phyloP scores from a whole-genome alignment of 1,139 yeast species.

The Saccharomyces uvarum region DNA sequence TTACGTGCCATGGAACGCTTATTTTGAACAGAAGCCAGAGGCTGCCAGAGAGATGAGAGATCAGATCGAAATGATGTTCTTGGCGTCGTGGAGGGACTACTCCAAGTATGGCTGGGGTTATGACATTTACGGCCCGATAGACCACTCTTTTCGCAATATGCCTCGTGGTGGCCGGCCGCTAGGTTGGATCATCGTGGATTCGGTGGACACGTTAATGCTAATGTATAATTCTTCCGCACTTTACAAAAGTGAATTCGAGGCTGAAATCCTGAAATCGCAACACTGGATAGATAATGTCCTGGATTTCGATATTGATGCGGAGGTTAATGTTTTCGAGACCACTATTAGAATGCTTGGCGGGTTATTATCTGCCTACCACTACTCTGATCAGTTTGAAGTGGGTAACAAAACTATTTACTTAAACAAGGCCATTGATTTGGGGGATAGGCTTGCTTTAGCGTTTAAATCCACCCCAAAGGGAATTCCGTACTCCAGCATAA shows the following conservation, averaged over 20 bases:
- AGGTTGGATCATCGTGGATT: slow-evolving; percentile 93
- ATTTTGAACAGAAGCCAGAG: neutral
- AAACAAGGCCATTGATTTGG: slow-evolving; percentile 71
- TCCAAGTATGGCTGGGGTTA: slow-evolving; percentile 76
- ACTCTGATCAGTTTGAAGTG: slow-evolving; percentile 45
- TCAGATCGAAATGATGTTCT: slow-evolving; percentile 43
- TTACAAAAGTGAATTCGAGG: slow-evolving; percentile 37
- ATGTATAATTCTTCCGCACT: slow-evolving; percentile 64
- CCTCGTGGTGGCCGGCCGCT: slow-evolving; percentile 56
- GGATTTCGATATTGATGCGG: slow-evolving; percentile 51
- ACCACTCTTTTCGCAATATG: slow-evolving; percentile 64
- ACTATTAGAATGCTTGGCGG: slow-evolving; percentile 79
- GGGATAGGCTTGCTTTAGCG: slow-evolving; percentile 53
- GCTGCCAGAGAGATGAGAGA: neutral
- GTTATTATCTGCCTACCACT: slow-evolving; percentile 67
- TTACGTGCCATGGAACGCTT: neutral
- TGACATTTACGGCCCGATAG: slow-evolving; percentile 59
- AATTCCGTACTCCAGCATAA: slow-evolving; percentile 73
- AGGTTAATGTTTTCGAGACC: slow-evolving; percentile 80
- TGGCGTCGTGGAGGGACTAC: slow-evolving; percentile 76
- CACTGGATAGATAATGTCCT: slow-evolving; percentile 64
- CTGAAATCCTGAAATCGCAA: slow-evolving; percentile 38
- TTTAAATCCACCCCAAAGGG: slow-evolving; percentile 55
- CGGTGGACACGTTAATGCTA: slow-evolving; percentile 73
- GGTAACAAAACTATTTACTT: slow-evolving; percentile 47